These are phyloP conservation scores for Komagataella ulmi DNA, from an alignment of 805 yeast species.

Conservation along the genomic window DNA sequence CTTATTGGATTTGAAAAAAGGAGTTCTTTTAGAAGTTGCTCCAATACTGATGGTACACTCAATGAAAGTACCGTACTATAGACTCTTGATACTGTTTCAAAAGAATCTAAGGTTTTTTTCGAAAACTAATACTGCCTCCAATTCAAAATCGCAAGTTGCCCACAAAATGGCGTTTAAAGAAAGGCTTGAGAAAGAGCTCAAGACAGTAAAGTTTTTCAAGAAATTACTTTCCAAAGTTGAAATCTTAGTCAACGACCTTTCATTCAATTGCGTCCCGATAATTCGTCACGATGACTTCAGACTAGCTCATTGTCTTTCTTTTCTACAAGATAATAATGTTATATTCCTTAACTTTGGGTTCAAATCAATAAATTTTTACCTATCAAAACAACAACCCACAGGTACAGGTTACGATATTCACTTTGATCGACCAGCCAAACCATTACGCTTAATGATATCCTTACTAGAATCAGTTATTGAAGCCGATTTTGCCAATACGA, in stretches of 20 bases:
- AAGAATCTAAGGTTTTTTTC: not conserved
- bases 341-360: slow-evolving; percentile 8
- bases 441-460: slow-evolving; percentile 17
- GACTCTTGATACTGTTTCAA: not conserved
- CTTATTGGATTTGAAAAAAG: not conserved
- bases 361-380: slow-evolving; percentile 7
- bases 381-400: slow-evolving; percentile 8
- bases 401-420: slow-evolving; percentile 32
- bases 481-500: not conserved
- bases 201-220: too few species aligned
- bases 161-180: not conserved
- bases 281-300: not conserved
- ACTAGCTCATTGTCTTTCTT: not conserved
- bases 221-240: not conserved
- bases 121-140: not conserved
- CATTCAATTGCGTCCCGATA: not conserved
- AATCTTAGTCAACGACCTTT: not conserved
- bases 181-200: not conserved
- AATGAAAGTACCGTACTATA: not conserved
- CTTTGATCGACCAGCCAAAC: slow-evolving; percentile 26
- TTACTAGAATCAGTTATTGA: not conserved
- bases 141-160: not conserved
- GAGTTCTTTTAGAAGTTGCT: not conserved
- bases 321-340: not conserved
- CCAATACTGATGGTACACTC: not conserved